phyloP scores from a whole-genome alignment of 2,329 filamentous ascomycete genomes.

The Cladophialophora carrionii region DNA sequence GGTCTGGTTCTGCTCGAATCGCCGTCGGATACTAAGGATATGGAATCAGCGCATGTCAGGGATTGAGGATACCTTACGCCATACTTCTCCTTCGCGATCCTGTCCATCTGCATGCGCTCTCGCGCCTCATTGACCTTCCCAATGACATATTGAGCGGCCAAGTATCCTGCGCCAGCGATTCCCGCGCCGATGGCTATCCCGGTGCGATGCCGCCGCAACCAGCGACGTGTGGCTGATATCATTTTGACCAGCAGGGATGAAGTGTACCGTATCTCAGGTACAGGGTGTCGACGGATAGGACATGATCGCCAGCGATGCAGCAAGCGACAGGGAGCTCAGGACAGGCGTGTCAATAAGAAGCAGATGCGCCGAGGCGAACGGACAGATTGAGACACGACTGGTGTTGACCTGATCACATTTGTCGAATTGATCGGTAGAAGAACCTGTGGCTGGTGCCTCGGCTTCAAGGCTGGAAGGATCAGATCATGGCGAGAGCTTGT shows the following conservation, averaged over 20 bases:
- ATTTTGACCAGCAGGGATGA: slow-evolving; percentile 59
- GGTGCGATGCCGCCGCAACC: slow-evolving; percentile 89
- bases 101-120: slow-evolving; percentile 94
- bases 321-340: slow-evolving; percentile 9
- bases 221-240: slow-evolving; percentile 77
- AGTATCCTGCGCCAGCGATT: slow-evolving; percentile 84
- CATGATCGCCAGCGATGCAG: slow-evolving; percentile 30
- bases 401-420: slow-evolving; percentile 26
- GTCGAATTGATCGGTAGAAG: slow-evolving; percentile 14
- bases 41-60: slow-evolving; percentile 19
- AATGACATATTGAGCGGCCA: slow-evolving; percentile 90
- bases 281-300: slow-evolving; percentile 21
- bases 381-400: slow-evolving; percentile 12
- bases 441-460: slow-evolving; percentile 31
- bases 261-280: slow-evolving; percentile 32
- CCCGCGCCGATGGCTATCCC: slow-evolving; percentile 86
- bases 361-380: slow-evolving; percentile 8
- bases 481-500: not conserved
- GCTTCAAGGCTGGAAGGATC: slow-evolving; percentile 14
- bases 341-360: slow-evolving; percentile 16
- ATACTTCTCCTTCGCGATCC: slow-evolving; percentile 95
- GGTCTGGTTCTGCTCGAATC: slow-evolving; percentile 98
- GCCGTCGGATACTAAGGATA: slow-evolving; percentile 73
- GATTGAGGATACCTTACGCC: slow-evolving; percentile 39
- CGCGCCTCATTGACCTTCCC: slow-evolving; percentile 89